Evolutionary conservation across 2,329 filamentous ascomycete genomes (phyloP), one percentile per base, ranked within the genome.

Genomic region (Pyrenophora graminea): DNA sequence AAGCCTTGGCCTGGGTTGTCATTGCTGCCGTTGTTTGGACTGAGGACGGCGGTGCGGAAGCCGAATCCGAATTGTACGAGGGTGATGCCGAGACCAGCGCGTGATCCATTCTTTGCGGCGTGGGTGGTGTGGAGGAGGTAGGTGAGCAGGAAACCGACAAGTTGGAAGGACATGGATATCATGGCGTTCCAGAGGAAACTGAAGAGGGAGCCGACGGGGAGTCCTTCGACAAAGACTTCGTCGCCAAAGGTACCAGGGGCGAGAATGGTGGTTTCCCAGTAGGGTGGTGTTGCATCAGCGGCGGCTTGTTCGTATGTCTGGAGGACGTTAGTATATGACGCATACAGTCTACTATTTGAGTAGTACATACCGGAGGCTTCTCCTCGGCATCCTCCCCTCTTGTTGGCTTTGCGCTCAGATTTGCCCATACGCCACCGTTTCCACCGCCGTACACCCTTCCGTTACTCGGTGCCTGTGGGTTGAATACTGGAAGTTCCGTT

Each of bases 211-310:
- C 90, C 90, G 45, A 95, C 94, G 3, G 95, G 91, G 69, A 99
- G 87, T 64, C 94, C 94, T 71, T 99, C 94, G 50, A 99, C 89
- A 68, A 94, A 99, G 40, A 99, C 93, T 73, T 99, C 94, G 69
- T 97, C 92, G 33, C 87, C 85, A n/a, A 89, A 89, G 59, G 94
- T 85, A 48, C 93, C 94, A 0, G 94, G 94, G 0, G 92, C 93
- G 44, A 99, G 83, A 59, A 99, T 97, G 0, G 94, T 97, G 5
- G 94, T 99, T 79, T 99, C 94, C 94, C 94, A 99, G 76, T 99
- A 99, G 0, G 94, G 94, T 1, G 94, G 94, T 40, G 94, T 94
- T 19, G 91, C 89, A 74, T 99, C 94, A 36, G 93, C 93, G 3
- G 94, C 94, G 13, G 94, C 94, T 84, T 97, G 93, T 81, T 99